Evolutionary conservation across 805 yeast genomes (phyloP).

Genomic region (Pichia californica): DNA sequence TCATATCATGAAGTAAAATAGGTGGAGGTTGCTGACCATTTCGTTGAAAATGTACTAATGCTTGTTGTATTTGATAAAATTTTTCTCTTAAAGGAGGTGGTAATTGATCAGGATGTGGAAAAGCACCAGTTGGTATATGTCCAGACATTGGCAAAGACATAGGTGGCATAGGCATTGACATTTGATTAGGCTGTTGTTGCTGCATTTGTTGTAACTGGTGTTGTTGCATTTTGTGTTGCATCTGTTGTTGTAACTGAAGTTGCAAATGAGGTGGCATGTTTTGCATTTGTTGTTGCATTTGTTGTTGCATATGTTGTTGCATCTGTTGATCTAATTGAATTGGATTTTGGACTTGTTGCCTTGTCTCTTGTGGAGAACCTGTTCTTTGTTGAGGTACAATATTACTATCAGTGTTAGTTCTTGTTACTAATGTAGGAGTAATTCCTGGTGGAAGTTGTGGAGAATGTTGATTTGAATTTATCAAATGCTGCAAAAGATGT

Average conservation of each 20-base stretch:
- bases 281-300: no score
- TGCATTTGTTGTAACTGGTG: neutral
- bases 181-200: neutral
- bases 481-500: neutral
- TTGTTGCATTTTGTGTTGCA: neutral
- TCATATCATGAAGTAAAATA: conserved; percentile 12
- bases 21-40: conserved; percentile 17
- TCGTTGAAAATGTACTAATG: conserved; percentile 11
- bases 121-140: neutral
- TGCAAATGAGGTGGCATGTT: no score
- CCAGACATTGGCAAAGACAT: no score
- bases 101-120: conserved; percentile 16
- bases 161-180: no score
- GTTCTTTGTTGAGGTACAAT: neutral
- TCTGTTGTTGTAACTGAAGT: neutral
- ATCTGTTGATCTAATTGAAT: no score
- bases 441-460: conserved; percentile 5
- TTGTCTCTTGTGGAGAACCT: neutral
- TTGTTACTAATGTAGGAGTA: neutral
- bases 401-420: neutral
- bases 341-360: no score
- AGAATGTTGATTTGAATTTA: neutral
- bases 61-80: conserved; percentile 11
- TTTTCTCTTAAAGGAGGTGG: conserved; percentile 12
- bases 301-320: neutral